Evolutionary conservation across 305 asterid genomes (phyloP).

Genomic region (Solanum hybrid): DNA sequence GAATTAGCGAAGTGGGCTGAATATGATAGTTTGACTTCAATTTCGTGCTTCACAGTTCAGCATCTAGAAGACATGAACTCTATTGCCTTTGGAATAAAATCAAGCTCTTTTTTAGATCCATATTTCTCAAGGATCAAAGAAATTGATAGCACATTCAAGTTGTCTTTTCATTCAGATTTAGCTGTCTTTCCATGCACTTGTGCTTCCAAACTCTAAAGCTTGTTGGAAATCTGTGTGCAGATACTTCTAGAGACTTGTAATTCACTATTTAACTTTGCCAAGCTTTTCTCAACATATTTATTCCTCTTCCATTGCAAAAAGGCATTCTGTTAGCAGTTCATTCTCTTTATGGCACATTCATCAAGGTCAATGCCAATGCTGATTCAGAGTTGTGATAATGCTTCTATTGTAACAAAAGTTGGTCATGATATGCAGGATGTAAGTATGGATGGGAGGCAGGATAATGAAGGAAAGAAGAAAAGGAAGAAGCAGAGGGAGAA

Average conservation of each 20-base stretch:
- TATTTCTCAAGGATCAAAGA: neutral
- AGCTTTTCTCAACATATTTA: neutral
- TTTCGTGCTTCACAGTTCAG: neutral
- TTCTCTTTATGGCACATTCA: neutral
- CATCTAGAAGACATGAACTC: neutral
- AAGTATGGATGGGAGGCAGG: neutral
- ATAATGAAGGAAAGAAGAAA: neutral
- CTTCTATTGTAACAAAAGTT: neutral
- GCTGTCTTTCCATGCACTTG: neutral
- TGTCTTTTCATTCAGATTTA: neutral
- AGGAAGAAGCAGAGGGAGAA: slow-evolving; percentile 1
- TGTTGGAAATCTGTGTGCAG: neutral
- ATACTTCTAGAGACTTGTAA: neutral
- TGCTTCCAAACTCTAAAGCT: neutral
- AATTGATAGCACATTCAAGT: neutral
- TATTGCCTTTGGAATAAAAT: neutral
- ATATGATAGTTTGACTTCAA: neutral
- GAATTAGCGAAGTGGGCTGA: neutral
- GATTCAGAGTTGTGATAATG: neutral
- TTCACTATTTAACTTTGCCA: neutral
- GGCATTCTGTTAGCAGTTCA: neutral
- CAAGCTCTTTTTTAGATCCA: neutral
- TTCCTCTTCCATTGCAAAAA: neutral
- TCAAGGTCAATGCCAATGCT: neutral
- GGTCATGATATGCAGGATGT: neutral